Evolutionary conservation across 495 filamentous ascomycete species (phyloP).

Genomic region (Tuber calosporum): DNA sequence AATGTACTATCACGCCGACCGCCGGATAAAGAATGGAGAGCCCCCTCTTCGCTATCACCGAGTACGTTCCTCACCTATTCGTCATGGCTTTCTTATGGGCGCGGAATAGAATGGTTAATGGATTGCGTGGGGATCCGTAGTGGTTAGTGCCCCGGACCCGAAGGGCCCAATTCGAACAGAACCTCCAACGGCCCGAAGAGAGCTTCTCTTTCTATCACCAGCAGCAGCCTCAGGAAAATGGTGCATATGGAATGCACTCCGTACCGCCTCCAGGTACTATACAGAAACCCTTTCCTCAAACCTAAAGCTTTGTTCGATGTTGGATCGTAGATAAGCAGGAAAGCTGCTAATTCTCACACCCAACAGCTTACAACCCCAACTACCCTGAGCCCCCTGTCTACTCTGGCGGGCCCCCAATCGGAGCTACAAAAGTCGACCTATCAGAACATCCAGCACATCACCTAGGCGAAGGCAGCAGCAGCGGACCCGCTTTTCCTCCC

Average conservation of each 20-base stretch:
- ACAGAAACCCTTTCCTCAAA: slow-evolving; percentile 30
- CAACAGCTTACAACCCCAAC: slow-evolving; percentile 43
- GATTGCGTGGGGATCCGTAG: slow-evolving; percentile 42
- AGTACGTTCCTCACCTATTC: slow-evolving; percentile 45
- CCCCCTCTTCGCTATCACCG: slow-evolving; percentile 61
- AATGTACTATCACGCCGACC: slow-evolving; percentile 58
- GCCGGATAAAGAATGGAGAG: slow-evolving; percentile 55
- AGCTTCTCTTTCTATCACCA: slow-evolving; percentile 45
- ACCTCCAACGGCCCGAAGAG: slow-evolving; percentile 41
- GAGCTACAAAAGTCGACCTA: slow-evolving; percentile 53
- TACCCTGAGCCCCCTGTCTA: slow-evolving; percentile 37
- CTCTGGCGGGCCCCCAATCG: slow-evolving; percentile 38
- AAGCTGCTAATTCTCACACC: slow-evolving; percentile 11
- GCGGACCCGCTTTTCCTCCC: slow-evolving; percentile 24
- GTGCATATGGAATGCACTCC: slow-evolving; percentile 52
- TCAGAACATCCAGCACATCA: slow-evolving; percentile 44
- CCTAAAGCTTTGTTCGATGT: not conserved
- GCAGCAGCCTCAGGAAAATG: slow-evolving; percentile 32
- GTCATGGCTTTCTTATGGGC: not conserved
- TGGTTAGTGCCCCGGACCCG: slow-evolving; percentile 56
- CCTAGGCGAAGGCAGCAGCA: slow-evolving; percentile 27
- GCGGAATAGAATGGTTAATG: not conserved
- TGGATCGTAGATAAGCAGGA: not conserved
- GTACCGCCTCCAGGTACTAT: slow-evolving; percentile 54
- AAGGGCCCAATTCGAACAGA: slow-evolving; percentile 52